phyloP scores from a whole-genome alignment of 2,329 filamentous ascomycete species.

The Colletotrichum liriopes region DNA sequence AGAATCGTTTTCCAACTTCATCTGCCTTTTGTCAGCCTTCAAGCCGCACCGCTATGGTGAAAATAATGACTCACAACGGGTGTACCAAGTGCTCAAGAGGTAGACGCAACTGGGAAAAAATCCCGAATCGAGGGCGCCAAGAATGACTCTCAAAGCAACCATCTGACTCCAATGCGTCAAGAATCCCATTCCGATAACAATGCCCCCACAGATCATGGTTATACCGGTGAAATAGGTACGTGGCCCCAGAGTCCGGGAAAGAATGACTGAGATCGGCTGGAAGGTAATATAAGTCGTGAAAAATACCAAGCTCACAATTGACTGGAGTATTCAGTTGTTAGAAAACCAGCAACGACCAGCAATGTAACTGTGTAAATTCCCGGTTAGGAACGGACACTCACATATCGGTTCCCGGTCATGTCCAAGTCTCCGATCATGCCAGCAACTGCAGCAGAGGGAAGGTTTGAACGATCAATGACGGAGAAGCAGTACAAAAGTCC shows the following conservation, averaged over 20 bases:
- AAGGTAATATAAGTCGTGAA: conserved; percentile 47
- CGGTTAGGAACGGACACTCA: not conserved
- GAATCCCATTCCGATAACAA: conserved; percentile 48
- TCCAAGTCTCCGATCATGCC: conserved; percentile 41
- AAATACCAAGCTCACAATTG: conserved; percentile 44
- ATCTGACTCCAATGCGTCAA: conserved; percentile 39
- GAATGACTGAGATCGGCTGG: conserved; percentile 45
- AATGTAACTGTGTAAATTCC: not conserved
- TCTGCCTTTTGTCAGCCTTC: conserved; percentile 37
- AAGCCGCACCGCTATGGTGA: conserved; percentile 68
- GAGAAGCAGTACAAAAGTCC: conserved; percentile 44
- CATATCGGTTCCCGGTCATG: conserved; percentile 43
- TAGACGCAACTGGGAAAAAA: conserved; percentile 68
- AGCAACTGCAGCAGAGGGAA: conserved; percentile 41
- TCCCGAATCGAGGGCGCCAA: conserved; percentile 45
- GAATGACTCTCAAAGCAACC: conserved; percentile 43
- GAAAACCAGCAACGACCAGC: not conserved
- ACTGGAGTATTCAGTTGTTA: conserved; percentile 15
- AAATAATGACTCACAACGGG: conserved; percentile 55
- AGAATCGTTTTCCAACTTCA: conserved; percentile 74
- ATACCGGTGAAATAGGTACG: conserved; percentile 45
- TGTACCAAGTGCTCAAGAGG: conserved; percentile 79
- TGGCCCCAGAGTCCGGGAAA: conserved; percentile 45
- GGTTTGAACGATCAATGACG: conserved; percentile 45
- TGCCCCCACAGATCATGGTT: conserved; percentile 45